Base-by-base conservation (phyloP, 2,329 filamentous ascomycete genomes). In the Mollisia scopiformis region DNA sequence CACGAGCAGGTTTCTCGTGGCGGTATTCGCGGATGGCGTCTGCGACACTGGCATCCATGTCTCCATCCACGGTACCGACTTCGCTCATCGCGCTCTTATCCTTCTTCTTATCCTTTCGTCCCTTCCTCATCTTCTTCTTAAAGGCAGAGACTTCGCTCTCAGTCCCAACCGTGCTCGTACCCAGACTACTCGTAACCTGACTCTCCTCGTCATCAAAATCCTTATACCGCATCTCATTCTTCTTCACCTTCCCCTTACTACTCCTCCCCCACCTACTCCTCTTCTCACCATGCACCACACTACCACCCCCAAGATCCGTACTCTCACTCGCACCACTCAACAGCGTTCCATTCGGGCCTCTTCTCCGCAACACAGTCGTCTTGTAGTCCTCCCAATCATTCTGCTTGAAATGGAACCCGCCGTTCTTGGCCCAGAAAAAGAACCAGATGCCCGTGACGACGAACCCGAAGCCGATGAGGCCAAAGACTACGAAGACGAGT, bases 301-400 rank as follows among this genome's bases (percentile, higher is more conserved):
- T 94, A 47, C 92, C 92, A 52, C 92, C 93, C n/a, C 94, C 94
- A 0, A 97, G 84, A 65, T 90, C 84, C 1, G 93, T 97, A 69
- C 87, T 89, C 70, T 87, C 86, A 1, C 93, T 97, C 0, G 91
- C 93, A 57, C 92, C 91, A 58, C 87, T 90, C 4, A 97, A 81
- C 1, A 94, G 88, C 47, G 90, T 93, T 41, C 94, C 94, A 76
- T 97, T 93, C 5, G 93, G 92, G 0, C 93, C 93, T 71, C 90
- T 93, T 56, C 93, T 90, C 43, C 95, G 86, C 49, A 99, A 78
- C 1, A 99, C 95, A 0, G 94, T 97, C 1, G 90, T 89, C 75
- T 98, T 98, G 85, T 99, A 99, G 72, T 99, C 95, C 6, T 98
- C 94, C 94, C 95, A 99, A 77, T 99, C 95, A 35, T 86, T 82